Evolutionary conservation across 768 basidiomycete genomes (phyloP).

Genomic region (Suillus sp.): DNA sequence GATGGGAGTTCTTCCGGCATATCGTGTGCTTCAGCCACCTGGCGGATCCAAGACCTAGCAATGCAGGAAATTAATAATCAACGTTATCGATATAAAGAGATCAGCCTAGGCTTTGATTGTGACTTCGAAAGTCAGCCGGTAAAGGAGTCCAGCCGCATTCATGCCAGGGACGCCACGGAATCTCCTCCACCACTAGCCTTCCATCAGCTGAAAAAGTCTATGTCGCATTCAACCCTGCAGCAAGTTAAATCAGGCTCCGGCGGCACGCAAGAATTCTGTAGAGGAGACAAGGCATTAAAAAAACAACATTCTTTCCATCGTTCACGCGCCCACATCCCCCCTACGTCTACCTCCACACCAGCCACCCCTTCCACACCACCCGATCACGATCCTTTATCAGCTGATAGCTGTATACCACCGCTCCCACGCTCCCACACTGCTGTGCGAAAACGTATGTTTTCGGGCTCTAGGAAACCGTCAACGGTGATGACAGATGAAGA

Average conservation of each 20-base stretch:
- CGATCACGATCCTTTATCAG: conserved; percentile 12
- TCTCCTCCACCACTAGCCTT: not conserved
- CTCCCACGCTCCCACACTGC: conserved; percentile 24
- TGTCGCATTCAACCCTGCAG: conserved; percentile 58
- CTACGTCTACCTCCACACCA: conserved; percentile 31
- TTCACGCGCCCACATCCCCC: conserved; percentile 54
- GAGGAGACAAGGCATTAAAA: conserved; percentile 38
- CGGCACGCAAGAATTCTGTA: conserved; percentile 24
- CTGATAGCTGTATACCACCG: conserved; percentile 2
- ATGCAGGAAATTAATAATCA: conserved; percentile 30
- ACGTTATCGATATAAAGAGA: conserved; percentile 32
- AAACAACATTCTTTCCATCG: conserved; percentile 71
- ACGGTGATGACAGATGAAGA: conserved; percentile 57
- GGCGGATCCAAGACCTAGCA: conserved; percentile 32
- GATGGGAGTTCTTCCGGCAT: conserved; percentile 28
- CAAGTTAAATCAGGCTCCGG: conserved; percentile 22
- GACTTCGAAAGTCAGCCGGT: conserved; percentile 8
- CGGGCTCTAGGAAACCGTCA: conserved; percentile 58
- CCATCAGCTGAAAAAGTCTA: conserved; percentile 44
- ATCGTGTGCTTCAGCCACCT: conserved; percentile 46
- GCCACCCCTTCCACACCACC: conserved; percentile 16
- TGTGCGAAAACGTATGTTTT: conserved; percentile 59
- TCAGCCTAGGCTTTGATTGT: conserved; percentile 18
- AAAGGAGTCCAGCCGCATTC: conserved; percentile 1
- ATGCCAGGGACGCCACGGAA: not conserved